These are phyloP conservation scores for Coemansia guatemalensis DNA, from an alignment of 192 early-diverging fungal species.

Conservation along the genomic window DNA sequence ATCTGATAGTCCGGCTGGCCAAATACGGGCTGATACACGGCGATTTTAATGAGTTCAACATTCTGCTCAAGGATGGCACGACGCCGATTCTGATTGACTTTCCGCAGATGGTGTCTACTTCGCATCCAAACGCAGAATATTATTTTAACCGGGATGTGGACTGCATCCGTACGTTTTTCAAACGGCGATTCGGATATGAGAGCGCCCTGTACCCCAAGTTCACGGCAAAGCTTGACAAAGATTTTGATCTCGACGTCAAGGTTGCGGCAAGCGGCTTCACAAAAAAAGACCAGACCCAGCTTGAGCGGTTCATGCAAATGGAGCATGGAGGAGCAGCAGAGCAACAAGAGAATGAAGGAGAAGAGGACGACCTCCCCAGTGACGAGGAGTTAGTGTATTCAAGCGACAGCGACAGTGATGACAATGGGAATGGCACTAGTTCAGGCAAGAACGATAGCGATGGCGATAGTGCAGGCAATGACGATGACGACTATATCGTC, in stretches of 20 bases:
- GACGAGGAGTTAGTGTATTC: slow-evolving; percentile 30
- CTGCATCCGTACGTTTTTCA: slow-evolving; percentile 95
- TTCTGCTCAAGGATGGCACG: slow-evolving; percentile 80
- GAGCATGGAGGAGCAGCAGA: not conserved
- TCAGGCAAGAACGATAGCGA: slow-evolving; percentile 30
- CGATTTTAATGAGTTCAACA: slow-evolving; percentile 99
- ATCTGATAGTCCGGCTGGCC: slow-evolving; percentile 92
- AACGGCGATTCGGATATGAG: slow-evolving; percentile 88
- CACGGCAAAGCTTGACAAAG: slow-evolving; percentile 70
- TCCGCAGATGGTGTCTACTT: slow-evolving; percentile 99
- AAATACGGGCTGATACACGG: slow-evolving; percentile 96
- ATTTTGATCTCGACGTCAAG: slow-evolving; percentile 93
- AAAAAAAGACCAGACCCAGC: slow-evolving; percentile 83
- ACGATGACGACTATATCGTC: slow-evolving; percentile 31
- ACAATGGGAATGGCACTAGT: slow-evolving; percentile 7
- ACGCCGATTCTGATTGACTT: slow-evolving; percentile 96
- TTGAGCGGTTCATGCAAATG: slow-evolving; percentile 58
- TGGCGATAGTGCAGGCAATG: slow-evolving; percentile 18
- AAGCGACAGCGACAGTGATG: slow-evolving; percentile 10
- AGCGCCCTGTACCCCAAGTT: slow-evolving; percentile 91
- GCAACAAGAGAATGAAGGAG: slow-evolving; percentile 1
- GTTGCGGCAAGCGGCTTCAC: slow-evolving; percentile 97
- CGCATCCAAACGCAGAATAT: slow-evolving; percentile 92
- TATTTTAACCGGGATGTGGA: slow-evolving; percentile 99
- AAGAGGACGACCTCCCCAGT: slow-evolving; percentile 17